phyloP scores from a whole-genome alignment of 2,329 filamentous ascomycete genomes.

The Harringtonia lauricola region DNA sequence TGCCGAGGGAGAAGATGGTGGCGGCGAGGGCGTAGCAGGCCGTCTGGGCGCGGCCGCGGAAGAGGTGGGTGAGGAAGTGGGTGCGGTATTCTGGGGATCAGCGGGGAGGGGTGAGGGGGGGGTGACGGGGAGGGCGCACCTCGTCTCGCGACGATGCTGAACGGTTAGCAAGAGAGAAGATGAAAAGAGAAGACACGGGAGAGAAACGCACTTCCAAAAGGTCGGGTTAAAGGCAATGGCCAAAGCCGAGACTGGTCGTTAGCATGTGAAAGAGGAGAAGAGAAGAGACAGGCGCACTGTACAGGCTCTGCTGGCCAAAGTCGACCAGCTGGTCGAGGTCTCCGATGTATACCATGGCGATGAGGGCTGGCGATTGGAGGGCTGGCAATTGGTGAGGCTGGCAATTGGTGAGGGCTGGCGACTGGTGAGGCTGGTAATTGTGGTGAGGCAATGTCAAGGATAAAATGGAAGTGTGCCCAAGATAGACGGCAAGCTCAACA shows the following conservation, averaged over 20 bases:
- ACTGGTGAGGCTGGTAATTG: neutral
- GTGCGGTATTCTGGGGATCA: conserved; percentile 68
- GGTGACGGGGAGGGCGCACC: conserved; percentile 35
- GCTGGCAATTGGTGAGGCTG: neutral
- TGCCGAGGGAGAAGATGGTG: conserved; percentile 83
- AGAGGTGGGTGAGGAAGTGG: conserved; percentile 78
- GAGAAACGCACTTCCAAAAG: conserved; percentile 85
- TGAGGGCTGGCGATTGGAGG: no score
- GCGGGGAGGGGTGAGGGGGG: neutral
- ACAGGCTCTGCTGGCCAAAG: conserved; percentile 54
- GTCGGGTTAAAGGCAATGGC: conserved; percentile 91
- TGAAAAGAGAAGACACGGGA: neutral
- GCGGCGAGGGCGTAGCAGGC: conserved; percentile 86
- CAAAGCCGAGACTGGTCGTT: conserved; percentile 56
- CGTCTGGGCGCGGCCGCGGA: conserved; percentile 62
- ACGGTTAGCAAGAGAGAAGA: conserved; percentile 21
- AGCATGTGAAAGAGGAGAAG: neutral
- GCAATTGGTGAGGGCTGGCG: no score
- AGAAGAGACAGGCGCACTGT: conserved; percentile 34
- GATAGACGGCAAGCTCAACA: neutral
- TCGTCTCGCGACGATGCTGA: conserved; percentile 71
- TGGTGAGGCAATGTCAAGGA: neutral
- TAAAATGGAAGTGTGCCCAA: neutral
- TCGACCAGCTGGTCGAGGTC: conserved; percentile 37
- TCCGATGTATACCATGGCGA: conserved; percentile 5